Conservation (phyloP, 1,284 basidiomycete species). For the Mycena sp. region DNA sequence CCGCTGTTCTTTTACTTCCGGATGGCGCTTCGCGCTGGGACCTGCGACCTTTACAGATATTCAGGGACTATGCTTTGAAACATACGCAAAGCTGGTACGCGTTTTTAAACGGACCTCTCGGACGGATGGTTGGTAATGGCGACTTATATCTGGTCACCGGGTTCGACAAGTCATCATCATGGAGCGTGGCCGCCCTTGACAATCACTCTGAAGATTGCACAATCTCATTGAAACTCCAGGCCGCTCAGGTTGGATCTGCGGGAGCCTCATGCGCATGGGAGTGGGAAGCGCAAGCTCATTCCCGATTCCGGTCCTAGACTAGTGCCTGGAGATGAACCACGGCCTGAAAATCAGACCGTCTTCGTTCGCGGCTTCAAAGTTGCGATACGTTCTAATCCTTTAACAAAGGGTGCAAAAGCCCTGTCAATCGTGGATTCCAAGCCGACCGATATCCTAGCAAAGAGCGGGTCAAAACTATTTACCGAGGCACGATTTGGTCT, state of each 20-base stretch:
- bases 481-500: neutral
- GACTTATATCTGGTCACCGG: slow-evolving; percentile 23
- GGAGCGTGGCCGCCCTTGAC: slow-evolving; percentile 16
- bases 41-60: neutral
- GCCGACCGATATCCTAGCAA: neutral
- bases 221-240: slow-evolving; percentile 9
- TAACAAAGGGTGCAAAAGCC: neutral
- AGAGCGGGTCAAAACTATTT: neutral
- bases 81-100: slow-evolving; percentile 16
- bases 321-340: neutral
- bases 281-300: slow-evolving; percentile 14
- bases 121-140: slow-evolving; percentile 1
- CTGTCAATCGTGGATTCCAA: neutral
- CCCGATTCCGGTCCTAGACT: slow-evolving; percentile 9
- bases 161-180: slow-evolving; percentile 6
- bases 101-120: neutral
- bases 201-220: neutral
- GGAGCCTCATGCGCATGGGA: slow-evolving; percentile 11
- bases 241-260: slow-evolving; percentile 1
- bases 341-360: slow-evolving; percentile 18
- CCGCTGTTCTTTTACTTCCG: slow-evolving; percentile 11
- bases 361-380: slow-evolving; percentile 24
- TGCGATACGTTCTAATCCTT: neutral
- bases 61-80: slow-evolving; percentile 13
- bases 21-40: slow-evolving; percentile 16